phyloP scores from a whole-genome alignment of 73 alveolate genomes.

The Tetrahymena elliotti region DNA sequence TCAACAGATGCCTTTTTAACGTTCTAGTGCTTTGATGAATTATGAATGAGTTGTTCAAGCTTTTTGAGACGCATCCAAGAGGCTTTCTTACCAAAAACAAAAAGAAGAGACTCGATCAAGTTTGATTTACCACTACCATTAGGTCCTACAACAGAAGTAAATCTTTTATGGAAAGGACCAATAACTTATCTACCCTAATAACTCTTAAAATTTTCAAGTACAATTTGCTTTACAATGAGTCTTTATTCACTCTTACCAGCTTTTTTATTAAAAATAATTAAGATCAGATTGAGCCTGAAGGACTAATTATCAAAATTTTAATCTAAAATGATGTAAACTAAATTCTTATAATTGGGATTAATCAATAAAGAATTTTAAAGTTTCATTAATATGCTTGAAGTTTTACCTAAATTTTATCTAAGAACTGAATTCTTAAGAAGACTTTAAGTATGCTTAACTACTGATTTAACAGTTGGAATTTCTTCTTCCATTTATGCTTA shows the following conservation, averaged over 20 bases:
- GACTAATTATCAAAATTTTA: background rate
- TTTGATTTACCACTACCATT: constrained; percentile 88
- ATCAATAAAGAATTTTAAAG: background rate
- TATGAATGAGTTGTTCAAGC: constrained; percentile 60
- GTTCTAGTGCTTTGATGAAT: constrained; percentile 37
- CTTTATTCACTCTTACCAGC: background rate
- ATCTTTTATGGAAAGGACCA: constrained; percentile 72
- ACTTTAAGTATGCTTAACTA: background rate
- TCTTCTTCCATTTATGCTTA: background rate
- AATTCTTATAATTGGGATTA: background rate
- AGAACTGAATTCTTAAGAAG: background rate
- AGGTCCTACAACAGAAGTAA: constrained; percentile 80
- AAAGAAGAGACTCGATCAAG: constrained; percentile 67
- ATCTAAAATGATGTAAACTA: background rate
- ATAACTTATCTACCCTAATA: constrained; percentile 68
- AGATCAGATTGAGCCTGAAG: background rate
- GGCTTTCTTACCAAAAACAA: constrained; percentile 82
- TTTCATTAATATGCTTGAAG: background rate
- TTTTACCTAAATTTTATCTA: background rate
- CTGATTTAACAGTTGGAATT: background rate
- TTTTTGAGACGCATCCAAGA: constrained; percentile 67
- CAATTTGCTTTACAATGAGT: constrained; percentile 59
- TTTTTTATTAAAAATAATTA: background rate
- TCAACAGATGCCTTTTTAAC: constrained; percentile 61
- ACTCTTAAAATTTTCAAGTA: constrained; percentile 67